Evolutionary conservation across 1,139 yeast species (phyloP), one percentile per base, ranked within the genome.

Genomic region (Debaryomyces nepalensis): DNA sequence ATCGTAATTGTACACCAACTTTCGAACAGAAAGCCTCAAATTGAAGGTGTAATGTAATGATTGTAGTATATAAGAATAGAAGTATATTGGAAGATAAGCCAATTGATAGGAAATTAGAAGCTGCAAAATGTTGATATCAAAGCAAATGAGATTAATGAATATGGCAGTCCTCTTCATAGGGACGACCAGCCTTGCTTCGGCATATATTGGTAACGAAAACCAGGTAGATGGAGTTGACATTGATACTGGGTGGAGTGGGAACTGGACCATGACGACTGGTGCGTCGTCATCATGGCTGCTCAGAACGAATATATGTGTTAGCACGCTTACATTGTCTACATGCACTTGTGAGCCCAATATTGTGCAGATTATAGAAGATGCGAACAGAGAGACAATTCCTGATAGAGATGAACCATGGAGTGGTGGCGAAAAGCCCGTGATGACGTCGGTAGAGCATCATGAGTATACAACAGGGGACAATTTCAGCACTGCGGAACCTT

Each of bases 281-380:
- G 11, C 7, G 4, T 12, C 12, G 16, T 10, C 20, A 2, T 14
- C 26, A 5, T 11, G 26, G 27, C 20, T 8, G 18, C 11, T 20
- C 11, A 11, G 16, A 5, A 5, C 36, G 15, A 15, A 15, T 15
- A 9, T 22, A 33, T 33, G 26, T 5, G 22, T 24, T 10, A 33
- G 20, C 12, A 34, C 37, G 15, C 15, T 34, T 26, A 34, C 31
- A 14, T 11, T 15, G 14, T 34, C 37, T 3, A 24, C 21, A 18
- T 34, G 37, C 29, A 16, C 30, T 11, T 34, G 37, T 18, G 21
- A 18, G 6, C 31, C 37, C 11, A 11, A 15, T 6, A 11, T 11
- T 3, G 4, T 23, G 10, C 23, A 26, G 18, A 18, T 10, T 9
- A 29, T 4, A 4, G 24, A n/a, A n/a, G n/a, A 4, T 16, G n/a